Evolutionary conservation across 169 alveolate species (phyloP).

Genomic region (Nephromyces sp.): DNA sequence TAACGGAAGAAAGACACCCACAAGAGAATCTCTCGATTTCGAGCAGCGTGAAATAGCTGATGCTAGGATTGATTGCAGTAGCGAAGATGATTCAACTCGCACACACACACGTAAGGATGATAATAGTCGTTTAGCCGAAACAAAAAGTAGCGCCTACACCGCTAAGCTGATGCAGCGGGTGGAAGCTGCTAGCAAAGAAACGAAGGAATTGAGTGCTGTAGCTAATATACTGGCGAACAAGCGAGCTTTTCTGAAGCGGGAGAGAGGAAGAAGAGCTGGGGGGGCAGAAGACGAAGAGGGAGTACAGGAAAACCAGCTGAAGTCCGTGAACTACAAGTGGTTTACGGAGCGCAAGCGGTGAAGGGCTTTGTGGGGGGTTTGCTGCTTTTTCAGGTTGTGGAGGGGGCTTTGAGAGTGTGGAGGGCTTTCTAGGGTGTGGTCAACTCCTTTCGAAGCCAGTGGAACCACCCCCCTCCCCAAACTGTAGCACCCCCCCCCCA

Average conservation of each 20-base stretch:
- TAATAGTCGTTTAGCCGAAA: no score
- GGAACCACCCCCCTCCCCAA: not conserved
- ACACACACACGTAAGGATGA: no score
- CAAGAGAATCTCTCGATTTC: no score
- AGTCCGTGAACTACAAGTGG: not conserved
- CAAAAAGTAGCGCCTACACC: no score
- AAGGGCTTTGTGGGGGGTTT: not conserved
- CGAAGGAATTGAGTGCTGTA: no score
- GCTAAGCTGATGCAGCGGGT: no score
- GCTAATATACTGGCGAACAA: not conserved
- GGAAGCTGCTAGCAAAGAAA: no score
- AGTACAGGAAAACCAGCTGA: not conserved
- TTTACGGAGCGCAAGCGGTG: not conserved
- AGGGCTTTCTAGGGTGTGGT: not conserved
- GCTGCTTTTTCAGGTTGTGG: not conserved
- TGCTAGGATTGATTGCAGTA: no score
- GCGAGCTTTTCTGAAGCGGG: not conserved
- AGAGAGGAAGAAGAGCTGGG: not conserved
- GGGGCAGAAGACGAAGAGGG: not conserved
- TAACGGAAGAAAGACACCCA: no score
- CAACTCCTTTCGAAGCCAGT: not conserved
- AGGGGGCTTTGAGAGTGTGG: not conserved
- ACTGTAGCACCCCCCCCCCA: not conserved
- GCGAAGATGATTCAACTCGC: no score
- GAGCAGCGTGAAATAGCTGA: no score